Evolutionary conservation across 2,329 filamentous ascomycete genomes (phyloP).

Genomic region (Rachicladosporium sp.): DNA sequence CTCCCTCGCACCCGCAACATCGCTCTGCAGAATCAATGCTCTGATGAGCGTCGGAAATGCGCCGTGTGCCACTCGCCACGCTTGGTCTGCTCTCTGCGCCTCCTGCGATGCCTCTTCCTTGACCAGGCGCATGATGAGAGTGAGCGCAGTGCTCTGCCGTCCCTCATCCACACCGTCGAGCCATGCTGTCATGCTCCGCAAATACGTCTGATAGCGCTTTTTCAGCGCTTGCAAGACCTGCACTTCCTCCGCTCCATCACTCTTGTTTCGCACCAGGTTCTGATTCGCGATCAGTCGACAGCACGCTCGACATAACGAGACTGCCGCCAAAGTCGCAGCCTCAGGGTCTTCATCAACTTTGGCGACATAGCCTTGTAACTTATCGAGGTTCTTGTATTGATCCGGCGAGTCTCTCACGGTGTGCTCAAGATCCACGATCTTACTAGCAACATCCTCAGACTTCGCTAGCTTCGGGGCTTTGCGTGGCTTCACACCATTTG

Average conservation of each 20-base stretch:
- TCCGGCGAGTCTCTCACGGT: slow-evolving; percentile 76
- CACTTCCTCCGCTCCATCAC: slow-evolving; percentile 57
- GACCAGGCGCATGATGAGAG: slow-evolving; percentile 68
- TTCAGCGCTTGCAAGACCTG: slow-evolving; percentile 70
- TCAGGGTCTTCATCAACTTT: slow-evolving; percentile 44
- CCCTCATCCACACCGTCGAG: slow-evolving; percentile 48
- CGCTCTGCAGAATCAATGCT: slow-evolving; percentile 46
- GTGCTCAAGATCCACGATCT: slow-evolving; percentile 63
- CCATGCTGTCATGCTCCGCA: slow-evolving; percentile 40
- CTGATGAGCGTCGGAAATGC: slow-evolving; percentile 55
- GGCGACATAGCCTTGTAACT: slow-evolving; percentile 46
- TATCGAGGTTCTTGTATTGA: slow-evolving; percentile 82
- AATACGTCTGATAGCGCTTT: slow-evolving; percentile 59
- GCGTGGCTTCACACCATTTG: slow-evolving; percentile 20
- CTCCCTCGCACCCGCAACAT: slow-evolving; percentile 48
- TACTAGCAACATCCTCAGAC: slow-evolving; percentile 42
- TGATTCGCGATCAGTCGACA: slow-evolving; percentile 67
- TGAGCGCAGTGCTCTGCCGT: slow-evolving; percentile 57
- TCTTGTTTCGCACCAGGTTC: slow-evolving; percentile 52
- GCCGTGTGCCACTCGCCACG: slow-evolving; percentile 48
- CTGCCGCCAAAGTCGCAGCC: slow-evolving; percentile 44
- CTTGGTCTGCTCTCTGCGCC: slow-evolving; percentile 38
- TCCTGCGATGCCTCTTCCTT: slow-evolving; percentile 61
- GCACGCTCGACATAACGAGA: slow-evolving; percentile 79
- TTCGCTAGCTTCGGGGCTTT: slow-evolving; percentile 28